A percentile compares a stretch with the other conserved stretches of the same genome.
These are phyloP conservation scores for Exutisphaerella laricina DNA, from an alignment of 2,329 filamentous ascomycete genomes.

Conservation along the genomic window DNA sequence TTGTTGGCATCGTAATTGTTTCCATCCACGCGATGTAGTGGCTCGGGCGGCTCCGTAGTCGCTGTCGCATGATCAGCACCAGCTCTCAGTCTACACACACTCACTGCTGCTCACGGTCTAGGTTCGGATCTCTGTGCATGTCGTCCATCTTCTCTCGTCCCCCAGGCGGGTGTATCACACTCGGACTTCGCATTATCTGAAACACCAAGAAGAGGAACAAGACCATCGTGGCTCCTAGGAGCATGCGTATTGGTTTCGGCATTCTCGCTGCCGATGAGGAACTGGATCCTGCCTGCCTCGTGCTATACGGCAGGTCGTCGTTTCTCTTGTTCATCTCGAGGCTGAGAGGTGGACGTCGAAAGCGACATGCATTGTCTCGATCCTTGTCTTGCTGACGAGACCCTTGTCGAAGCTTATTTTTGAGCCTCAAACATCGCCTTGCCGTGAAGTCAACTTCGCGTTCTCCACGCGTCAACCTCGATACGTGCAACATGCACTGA, in stretches of 20 bases:
- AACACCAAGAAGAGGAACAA: conserved; percentile 75
- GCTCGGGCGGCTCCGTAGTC: conserved; percentile 75
- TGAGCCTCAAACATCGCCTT: no score
- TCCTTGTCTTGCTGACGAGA: no score
- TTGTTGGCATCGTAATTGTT: conserved; percentile 73
- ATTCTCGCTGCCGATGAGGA: conserved; percentile 61
- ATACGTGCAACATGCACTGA: conserved; percentile 3
- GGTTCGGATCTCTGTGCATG: conserved; percentile 73
- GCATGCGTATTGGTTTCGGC: conserved; percentile 74
- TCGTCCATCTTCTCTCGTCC: conserved; percentile 45
- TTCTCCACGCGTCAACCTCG: conserved; percentile 1
- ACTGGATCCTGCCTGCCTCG: conserved; percentile 12
- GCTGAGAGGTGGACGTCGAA: background rate
- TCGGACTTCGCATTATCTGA: conserved; percentile 61
- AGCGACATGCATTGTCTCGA: no score
- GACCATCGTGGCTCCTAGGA: conserved; percentile 64
- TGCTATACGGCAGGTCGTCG: conserved; percentile 10
- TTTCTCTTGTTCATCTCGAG: conserved; percentile 8
- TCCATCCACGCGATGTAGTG: conserved; percentile 62
- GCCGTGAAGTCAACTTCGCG: conserved; percentile 15
- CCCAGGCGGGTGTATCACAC: conserved; percentile 34
- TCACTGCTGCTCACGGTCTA: conserved; percentile 78
- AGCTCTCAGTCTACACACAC: no score
- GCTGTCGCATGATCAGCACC: conserved; percentile 9
- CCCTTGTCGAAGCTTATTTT: no score